Conservation (phyloP, 208 protist species). For the Wallacemonas rigidus region DNA sequence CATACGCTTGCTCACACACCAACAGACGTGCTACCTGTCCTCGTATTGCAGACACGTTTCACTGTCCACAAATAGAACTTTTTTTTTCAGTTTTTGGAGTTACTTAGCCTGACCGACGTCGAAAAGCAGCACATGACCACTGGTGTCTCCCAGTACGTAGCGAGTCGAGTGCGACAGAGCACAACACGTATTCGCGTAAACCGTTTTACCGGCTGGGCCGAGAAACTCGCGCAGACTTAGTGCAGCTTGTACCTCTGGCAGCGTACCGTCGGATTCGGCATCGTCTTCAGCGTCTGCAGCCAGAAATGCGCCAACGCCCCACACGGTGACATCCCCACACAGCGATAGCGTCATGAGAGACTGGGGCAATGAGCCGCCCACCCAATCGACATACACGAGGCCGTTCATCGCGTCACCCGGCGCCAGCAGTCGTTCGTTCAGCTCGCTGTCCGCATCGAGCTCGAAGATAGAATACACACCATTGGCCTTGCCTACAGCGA, state of each 20-base stretch:
- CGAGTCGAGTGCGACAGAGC: constrained; percentile 11
- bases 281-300: constrained; percentile 20
- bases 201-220: constrained; percentile 19
- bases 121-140: constrained; percentile 26
- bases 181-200: constrained; percentile 37
- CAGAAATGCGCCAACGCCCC: constrained; percentile 54
- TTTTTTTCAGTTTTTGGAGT: background rate
- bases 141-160: constrained; percentile 36
- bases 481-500: constrained; percentile 65
- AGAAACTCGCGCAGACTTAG: constrained; percentile 52
- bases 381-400: constrained; percentile 62
- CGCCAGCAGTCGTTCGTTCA: constrained; percentile 35
- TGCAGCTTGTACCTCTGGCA: constrained; percentile 49
- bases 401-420: constrained; percentile 73
- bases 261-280: constrained; percentile 36
- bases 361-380: constrained; percentile 3
- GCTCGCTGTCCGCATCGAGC: constrained; percentile 17
- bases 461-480: constrained; percentile 68
- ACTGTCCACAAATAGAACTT: too few species aligned
- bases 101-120: background rate
- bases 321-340: constrained; percentile 76
- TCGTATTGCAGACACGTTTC: too few species aligned
- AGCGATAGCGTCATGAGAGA: constrained; percentile 70
- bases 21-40: too few species aligned
- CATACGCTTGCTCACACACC: too few species aligned